Evolutionary conservation across 2,329 filamentous ascomycete species (phyloP).

Genomic region (Paracoccidioides brasiliensis): DNA sequence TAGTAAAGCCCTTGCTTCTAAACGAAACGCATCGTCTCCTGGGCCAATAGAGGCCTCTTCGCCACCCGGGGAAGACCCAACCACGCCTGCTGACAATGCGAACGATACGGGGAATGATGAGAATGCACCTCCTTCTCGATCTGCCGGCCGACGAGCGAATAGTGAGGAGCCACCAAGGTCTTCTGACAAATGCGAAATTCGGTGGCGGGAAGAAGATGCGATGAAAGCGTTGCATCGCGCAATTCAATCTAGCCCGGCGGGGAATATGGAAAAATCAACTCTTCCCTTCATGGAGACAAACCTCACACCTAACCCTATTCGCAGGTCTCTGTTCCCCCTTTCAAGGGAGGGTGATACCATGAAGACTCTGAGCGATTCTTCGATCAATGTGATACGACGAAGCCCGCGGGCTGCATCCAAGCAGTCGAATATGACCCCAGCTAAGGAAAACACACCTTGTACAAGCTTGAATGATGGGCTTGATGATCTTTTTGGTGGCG

Average conservation of each 20-base stretch:
- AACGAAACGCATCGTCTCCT: conserved; percentile 28
- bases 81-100: conserved; percentile 24
- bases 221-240: conserved; percentile 39
- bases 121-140: conserved; percentile 20
- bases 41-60: conserved; percentile 27
- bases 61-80: conserved; percentile 23
- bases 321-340: conserved; percentile 32
- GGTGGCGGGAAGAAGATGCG: conserved; percentile 27
- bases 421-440: conserved; percentile 30
- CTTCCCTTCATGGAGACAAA: conserved; percentile 34
- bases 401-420: conserved; percentile 26
- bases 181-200: conserved; percentile 20
- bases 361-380: conserved; percentile 25
- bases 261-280: conserved; percentile 35
- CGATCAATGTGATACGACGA: conserved; percentile 37
- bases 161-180: conserved; percentile 34
- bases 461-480: conserved; percentile 39
- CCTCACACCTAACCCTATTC: conserved; percentile 43
- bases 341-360: conserved; percentile 24
- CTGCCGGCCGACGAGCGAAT: conserved; percentile 34
- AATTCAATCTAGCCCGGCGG: conserved; percentile 49
- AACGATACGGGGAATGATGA: conserved; percentile 22
- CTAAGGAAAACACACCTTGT: conserved; percentile 45
- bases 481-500: conserved; percentile 53
- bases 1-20: conserved; percentile 13